Evolutionary conservation across 2,329 filamentous ascomycete genomes (phyloP), one percentile per base, ranked within the genome.

Genomic region (Plectosphaerella sp.): DNA sequence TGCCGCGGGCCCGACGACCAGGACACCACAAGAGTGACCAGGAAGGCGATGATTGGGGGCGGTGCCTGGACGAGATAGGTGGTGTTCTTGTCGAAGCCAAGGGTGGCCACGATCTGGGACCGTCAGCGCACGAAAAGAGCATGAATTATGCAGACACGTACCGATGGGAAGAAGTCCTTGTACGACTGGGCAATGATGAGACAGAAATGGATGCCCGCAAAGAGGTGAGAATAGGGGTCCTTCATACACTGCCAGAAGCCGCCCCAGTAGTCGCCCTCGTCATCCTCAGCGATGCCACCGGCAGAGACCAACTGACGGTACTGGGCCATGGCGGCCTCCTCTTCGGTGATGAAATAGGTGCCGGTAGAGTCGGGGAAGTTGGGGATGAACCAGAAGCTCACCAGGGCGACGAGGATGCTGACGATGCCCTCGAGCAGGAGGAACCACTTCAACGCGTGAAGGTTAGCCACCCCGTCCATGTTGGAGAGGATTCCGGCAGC

Each of bases 151-250:
- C 1, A 12, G n/a, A 2, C 3, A 46, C 60, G 49, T 9, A 65
- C 62, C 43, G 72, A 73, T 5, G 73, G 73, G 50, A 72, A 70
- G 61, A 74, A 75, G 49, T 71, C 70, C 51, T 72, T 72, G 59
- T 70, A 71, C 0, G 70, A 67, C 53, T 60, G 61, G 0, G 67
- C 72, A 1, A 75, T 66, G n/a, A 77, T 73, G 24, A 77, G 70
- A 15, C 64, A 66, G 8, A 73, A 73, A 47, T 73, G 71, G 42
- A 73, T 70, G 1, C 58, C 52, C 0, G 64, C 65, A 49, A 73
- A 72, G 15, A 67, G 55, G 59, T 67, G 71, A 0, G 69, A 67
- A 28, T 72, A 72, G 0, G 68, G 68, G 25, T 72, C 70, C 24
- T 55, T 63, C 49, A 63, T 47, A 0, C 65, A 67, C 36, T 62